Base-by-base conservation (phyloP, 2,329 filamentous ascomycete genomes). In the Ophiocordyceps australis region DNA sequence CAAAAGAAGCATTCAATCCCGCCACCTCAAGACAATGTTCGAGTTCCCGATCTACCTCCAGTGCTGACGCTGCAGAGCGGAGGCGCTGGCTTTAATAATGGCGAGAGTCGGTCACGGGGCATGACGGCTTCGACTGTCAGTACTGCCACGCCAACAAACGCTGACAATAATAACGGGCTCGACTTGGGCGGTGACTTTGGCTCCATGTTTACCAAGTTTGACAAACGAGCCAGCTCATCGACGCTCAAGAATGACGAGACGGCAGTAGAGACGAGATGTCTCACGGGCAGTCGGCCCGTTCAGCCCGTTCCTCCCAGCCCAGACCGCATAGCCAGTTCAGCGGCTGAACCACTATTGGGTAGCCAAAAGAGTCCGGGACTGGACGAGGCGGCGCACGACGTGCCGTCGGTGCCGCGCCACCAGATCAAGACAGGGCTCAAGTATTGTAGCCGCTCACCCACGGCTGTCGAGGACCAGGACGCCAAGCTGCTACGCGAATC, bases 141-240 rank as follows among this genome's bases (percentile, higher is more conserved):
- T 35, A 67, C 63, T 6, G 52, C 60, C 9, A 67, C 62, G 1
- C 61, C 36, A 57, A 9, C 59, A 58, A 5, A 57, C 54, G 25
- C 41, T 64, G 20, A 56, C 14, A 43, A 50, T 16, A 43, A 50
- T 16, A 37, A 55, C 28, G 44, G 46, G 21, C 38, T 71, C 11
- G 65, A 70, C 36, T 40, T 72, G 24, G 66, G 66, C 11, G 58
- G 64, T 24, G 65, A 71, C 37, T 65, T 71, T 33, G 55, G 60
- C 31, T 63, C 55, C 29, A 65, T 71, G 59, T 54, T 70, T 21
- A 50, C 51, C 9, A 52, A 49, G n/a, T 64, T 65, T 25, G 62
- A 66, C 33, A 69, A 69, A 43, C 52, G 63, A 31, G 50, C 57
- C 14, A 64, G 62, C 36, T 50, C 56, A 25, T 48, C 48, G n/a